Evolutionary conservation across 768 basidiomycete species (phyloP).

Genomic region (Lactifluus rugatus): DNA sequence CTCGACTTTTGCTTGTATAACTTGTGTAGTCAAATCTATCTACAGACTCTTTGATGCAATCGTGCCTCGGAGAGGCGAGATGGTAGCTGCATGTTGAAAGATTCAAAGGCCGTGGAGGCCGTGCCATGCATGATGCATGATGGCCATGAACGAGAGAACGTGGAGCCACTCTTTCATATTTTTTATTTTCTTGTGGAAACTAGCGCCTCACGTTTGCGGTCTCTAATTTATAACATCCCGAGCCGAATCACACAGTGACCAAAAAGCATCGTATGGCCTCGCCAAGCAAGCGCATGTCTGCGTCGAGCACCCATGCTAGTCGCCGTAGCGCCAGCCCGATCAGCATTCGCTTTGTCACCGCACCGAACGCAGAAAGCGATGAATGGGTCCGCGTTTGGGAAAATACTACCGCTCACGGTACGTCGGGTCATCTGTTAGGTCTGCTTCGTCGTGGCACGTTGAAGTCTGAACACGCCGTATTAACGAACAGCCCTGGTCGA

Average conservation of each 20-base stretch:
- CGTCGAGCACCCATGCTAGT: conserved; percentile 22
- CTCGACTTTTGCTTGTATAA: neutral
- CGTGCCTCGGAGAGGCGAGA: too few relatives aligned
- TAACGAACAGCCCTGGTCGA: conserved; percentile 53
- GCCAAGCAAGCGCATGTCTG: conserved; percentile 26
- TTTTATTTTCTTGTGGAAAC: neutral
- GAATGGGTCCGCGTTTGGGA: conserved; percentile 55
- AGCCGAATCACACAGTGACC: neutral
- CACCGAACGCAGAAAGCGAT: conserved; percentile 32
- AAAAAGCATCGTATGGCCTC: conserved; percentile 21
- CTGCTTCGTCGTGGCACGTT: neutral
- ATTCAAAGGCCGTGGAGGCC: too few relatives aligned
- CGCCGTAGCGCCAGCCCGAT: conserved; percentile 16
- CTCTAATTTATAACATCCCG: too few relatives aligned
- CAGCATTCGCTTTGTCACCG: conserved; percentile 20
- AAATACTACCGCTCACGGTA: conserved; percentile 48
- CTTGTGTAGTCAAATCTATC: neutral
- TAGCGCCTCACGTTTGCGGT: neutral
- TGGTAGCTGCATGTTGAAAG: too few relatives aligned
- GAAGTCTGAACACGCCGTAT: neutral
- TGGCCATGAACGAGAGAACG: too few relatives aligned
- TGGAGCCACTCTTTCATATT: too few relatives aligned
- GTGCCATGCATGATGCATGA: too few relatives aligned
- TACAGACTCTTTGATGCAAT: neutral
- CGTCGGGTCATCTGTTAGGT: conserved; percentile 11